A percentile compares a stretch with the other conserved stretches of the same genome.
Evolutionary conservation across 768 basidiomycete genomes (phyloP).

Genomic region (Hirschioporus abietinus): DNA sequence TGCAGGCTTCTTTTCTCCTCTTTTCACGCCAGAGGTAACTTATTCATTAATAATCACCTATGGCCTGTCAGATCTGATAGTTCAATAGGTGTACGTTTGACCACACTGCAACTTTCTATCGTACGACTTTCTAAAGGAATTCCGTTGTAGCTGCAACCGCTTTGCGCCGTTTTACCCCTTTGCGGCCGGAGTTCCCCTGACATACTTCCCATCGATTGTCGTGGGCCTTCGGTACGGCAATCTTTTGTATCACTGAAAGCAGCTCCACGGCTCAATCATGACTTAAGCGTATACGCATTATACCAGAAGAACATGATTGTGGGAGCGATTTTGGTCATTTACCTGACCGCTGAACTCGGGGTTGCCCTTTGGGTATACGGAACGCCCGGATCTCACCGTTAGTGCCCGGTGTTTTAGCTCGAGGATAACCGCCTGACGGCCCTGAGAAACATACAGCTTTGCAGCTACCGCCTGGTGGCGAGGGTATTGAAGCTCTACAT

Average conservation of each 20-base stretch:
- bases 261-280: too few relatives aligned
- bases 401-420: background rate
- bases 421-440: too few relatives aligned
- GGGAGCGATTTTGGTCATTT: background rate
- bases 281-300: background rate
- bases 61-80: background rate
- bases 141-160: background rate
- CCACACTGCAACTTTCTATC: background rate
- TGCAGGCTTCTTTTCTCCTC: background rate
- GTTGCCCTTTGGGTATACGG: background rate
- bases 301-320: background rate
- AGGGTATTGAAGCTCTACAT: background rate
- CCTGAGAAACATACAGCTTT: background rate
- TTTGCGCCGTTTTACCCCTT: background rate
- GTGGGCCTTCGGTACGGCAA: background rate
- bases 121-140: background rate
- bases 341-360: background rate
- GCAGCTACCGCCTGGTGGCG: background rate
- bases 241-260: too few relatives aligned
- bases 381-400: background rate
- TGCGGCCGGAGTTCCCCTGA: background rate
- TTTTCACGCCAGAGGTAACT: background rate
- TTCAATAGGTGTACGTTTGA: background rate
- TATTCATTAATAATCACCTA: too few relatives aligned
- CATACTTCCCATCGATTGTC: background rate